Base-by-base conservation (phyloP, 2,329 filamentous ascomycete species). In the Aspergillus quadricinctus region DNA sequence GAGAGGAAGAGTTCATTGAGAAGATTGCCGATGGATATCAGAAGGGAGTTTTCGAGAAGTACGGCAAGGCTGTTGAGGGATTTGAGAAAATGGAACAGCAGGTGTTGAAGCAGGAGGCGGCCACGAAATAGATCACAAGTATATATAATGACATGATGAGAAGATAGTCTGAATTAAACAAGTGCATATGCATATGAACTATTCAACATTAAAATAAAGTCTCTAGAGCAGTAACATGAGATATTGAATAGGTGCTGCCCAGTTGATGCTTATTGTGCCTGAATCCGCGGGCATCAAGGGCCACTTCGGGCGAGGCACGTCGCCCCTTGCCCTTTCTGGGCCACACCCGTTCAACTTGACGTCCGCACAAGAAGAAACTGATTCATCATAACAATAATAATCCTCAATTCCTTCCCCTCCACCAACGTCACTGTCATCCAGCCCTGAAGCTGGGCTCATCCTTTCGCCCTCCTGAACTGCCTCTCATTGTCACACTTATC, bases 11-110 rank as follows among this genome's bases (percentile, higher is more conserved):
- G 0, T 91, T 92, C 62, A 87, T 96, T 11, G 84, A 89, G 76
- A 90, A 84, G 77, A 88, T 97, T 48, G 90, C 88, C 43, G 83
- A 88, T 2, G 93, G 94, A 1, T 99, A 92, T 75, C 81, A 85
- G 61, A 76, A 86, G 62, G 88, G 84, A 0, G 78, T 87, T 2
- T 97, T 90, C 76, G 84, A 90, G 72, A 77, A 77, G 71, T 97
- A 97, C 74, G 91, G 89, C 0, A 78, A 81, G 48, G 88, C 92
- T 10, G 73, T 97, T 45, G 82, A 83, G 51, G 89, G 88, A 0
- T 95, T 96, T 75, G 86, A 86, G 66, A 78, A 81, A 74, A 88
- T 93, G 82, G 92, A 96, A 78, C 70, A 77, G 63, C 75, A 75
- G 68, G 83, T 93, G 41, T 72, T 94, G 69, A 69, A 73, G 67